phyloP scores from a whole-genome alignment of 1,139 yeast genomes.

The Blastobotrys arbuscula region DNA sequence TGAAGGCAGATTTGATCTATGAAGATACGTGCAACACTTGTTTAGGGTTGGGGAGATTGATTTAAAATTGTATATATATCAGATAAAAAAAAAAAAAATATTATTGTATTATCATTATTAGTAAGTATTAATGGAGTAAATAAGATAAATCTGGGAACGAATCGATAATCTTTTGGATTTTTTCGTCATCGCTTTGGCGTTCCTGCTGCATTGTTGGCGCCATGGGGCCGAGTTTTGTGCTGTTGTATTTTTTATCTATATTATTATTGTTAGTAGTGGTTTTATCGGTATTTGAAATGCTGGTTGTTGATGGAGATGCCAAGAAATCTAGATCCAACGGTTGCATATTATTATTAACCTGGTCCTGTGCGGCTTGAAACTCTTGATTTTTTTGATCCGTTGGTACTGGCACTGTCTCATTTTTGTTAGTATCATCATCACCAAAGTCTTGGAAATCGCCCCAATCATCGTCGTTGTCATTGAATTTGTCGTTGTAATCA shows the following conservation, averaged over 20 bases:
- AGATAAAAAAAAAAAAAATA: not conserved
- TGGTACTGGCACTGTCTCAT: not conserved
- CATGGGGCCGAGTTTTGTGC: conserved; percentile 3
- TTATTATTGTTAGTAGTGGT: too few relatives aligned
- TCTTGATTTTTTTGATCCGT: too few relatives aligned
- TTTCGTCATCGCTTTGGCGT: conserved; percentile 20
- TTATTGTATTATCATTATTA: too few relatives aligned
- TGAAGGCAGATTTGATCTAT: conserved; percentile 33
- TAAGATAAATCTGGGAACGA: conserved; percentile 27
- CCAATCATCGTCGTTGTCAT: conserved; percentile 21
- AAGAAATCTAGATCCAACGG: not conserved
- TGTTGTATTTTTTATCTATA: too few relatives aligned
- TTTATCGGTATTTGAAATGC: not conserved
- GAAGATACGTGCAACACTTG: conserved; percentile 40
- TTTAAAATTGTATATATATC: conserved; percentile 8
- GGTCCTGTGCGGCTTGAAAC: not conserved
- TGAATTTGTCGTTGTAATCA: too few relatives aligned
- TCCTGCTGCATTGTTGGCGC: conserved; percentile 18
- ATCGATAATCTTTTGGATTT: conserved; percentile 22
- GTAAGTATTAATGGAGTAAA: conserved; percentile 11
- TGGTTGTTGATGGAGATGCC: not conserved
- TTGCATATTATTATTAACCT: not conserved
- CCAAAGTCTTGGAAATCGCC: conserved; percentile 19
- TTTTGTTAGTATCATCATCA: not conserved
- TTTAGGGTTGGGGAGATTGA: conserved; percentile 57